These are phyloP conservation scores for Syzygium oleosum DNA, from an alignment of 345 rosid genomes.

Conservation along the genomic window DNA sequence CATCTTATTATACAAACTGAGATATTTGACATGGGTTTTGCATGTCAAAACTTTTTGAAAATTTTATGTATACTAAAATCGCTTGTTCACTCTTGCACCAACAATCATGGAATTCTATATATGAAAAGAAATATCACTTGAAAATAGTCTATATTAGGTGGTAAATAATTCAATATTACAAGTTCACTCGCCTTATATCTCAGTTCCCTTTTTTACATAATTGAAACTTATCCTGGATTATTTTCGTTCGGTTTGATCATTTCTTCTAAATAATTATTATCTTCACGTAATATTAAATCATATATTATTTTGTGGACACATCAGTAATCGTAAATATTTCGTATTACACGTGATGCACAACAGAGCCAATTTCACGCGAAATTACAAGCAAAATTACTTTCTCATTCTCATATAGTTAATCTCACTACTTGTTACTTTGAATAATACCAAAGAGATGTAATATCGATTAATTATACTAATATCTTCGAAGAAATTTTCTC, in stretches of 20 bases:
- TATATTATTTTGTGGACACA: no score
- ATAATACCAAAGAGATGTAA: no score
- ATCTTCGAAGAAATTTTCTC: background rate
- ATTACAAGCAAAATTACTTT: no score
- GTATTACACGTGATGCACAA: no score
- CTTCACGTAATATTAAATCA: background rate
- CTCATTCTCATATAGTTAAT: no score
- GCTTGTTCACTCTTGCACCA: background rate
- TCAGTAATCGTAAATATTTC: no score
- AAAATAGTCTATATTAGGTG: background rate
- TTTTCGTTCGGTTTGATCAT: background rate
- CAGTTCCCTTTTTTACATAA: no score
- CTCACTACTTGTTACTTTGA: no score
- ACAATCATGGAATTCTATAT: background rate
- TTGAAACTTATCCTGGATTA: background rate
- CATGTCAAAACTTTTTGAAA: background rate
- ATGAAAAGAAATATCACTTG: background rate
- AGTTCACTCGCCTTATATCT: background rate
- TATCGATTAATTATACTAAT: no score
- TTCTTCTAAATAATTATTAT: background rate
- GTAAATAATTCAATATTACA: background rate
- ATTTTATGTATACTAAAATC: background rate
- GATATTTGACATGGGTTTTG: background rate
- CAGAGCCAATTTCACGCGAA: no score
- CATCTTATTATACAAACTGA: background rate